Evolutionary conservation across 495 filamentous ascomycete genomes (phyloP).

Genomic region (Hamigera avellanea): DNA sequence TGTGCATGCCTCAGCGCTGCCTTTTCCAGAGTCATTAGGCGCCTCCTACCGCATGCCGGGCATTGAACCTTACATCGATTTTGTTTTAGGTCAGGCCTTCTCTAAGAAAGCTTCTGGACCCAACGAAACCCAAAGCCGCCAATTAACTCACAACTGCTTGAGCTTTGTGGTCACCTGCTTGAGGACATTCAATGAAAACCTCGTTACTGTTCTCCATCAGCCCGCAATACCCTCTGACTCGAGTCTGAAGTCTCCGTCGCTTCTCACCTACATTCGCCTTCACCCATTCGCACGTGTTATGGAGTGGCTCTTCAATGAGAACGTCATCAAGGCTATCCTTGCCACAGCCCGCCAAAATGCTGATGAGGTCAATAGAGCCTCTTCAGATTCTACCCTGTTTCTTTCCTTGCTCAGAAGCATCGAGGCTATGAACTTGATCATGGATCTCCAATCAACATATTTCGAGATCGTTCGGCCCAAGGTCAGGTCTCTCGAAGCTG

Average conservation of each 20-base stretch:
- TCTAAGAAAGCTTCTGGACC: constrained; percentile 46
- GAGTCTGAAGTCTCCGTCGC: constrained; percentile 54
- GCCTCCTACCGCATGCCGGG: constrained; percentile 66
- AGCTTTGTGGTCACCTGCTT: constrained; percentile 67
- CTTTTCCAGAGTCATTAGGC: constrained; percentile 86
- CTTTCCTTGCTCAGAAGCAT: constrained; percentile 61
- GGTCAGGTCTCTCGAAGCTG: constrained; percentile 44
- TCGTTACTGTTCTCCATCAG: constrained; percentile 70
- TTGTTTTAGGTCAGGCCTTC: constrained; percentile 66
- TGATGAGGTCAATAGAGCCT: constrained; percentile 49
- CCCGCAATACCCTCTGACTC: constrained; percentile 61
- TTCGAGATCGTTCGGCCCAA: constrained; percentile 72
- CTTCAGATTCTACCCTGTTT: constrained; percentile 63
- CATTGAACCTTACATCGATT: constrained; percentile 87
- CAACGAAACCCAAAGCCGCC: constrained; percentile 45
- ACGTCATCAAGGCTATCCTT: constrained; percentile 69
- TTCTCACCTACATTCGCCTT: constrained; percentile 66
- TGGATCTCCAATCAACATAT: constrained; percentile 86
- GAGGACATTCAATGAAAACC: constrained; percentile 78
- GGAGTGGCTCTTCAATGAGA: constrained; percentile 96
- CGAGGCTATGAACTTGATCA: constrained; percentile 64
- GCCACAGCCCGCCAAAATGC: constrained; percentile 62
- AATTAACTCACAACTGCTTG: constrained; percentile 67
- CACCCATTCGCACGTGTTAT: constrained; percentile 89
- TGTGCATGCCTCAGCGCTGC: constrained; percentile 49